Percentiles rank a stretch among this genome's conserved stretches.
Evolutionary conservation across 106 monocot genomes (phyloP).

Genomic region (Dioscorea alata): DNA sequence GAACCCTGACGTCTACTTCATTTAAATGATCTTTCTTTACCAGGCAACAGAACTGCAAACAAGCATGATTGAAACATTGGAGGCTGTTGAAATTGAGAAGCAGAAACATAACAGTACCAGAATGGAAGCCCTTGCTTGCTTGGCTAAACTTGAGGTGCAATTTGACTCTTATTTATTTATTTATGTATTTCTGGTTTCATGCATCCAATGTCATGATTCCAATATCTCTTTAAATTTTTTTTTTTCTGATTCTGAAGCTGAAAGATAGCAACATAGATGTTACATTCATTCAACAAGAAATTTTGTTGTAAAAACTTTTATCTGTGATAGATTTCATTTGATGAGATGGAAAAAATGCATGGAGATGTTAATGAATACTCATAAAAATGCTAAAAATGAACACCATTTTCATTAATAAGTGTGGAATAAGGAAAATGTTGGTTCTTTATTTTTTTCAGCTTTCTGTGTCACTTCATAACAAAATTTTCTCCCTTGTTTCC

Average conservation of each 20-base stretch:
- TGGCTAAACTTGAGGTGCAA: constrained; percentile 76
- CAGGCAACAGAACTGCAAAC: constrained; percentile 84
- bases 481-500: no score
- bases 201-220: neutral
- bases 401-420: no score
- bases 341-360: no score
- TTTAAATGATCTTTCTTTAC: constrained; percentile 4
- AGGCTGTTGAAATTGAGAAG: constrained; percentile 82
- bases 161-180: constrained; percentile 1
- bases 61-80: constrained; percentile 80
- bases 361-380: no score
- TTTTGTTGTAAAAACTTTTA: no score
- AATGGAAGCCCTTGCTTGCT: constrained; percentile 81
- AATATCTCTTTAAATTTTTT: neutral
- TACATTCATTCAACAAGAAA: no score
- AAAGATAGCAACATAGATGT: no score
- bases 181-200: neutral
- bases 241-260: neutral
- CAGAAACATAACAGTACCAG: constrained; percentile 85
- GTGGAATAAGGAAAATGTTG: no score
- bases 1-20: neutral
- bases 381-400: no score
- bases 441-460: no score
- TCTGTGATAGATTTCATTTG: no score
- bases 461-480: no score